These are phyloP conservation scores for Paramecium biaurelia DNA, from an alignment of 73 alveolate species.

Conservation along the genomic window DNA sequence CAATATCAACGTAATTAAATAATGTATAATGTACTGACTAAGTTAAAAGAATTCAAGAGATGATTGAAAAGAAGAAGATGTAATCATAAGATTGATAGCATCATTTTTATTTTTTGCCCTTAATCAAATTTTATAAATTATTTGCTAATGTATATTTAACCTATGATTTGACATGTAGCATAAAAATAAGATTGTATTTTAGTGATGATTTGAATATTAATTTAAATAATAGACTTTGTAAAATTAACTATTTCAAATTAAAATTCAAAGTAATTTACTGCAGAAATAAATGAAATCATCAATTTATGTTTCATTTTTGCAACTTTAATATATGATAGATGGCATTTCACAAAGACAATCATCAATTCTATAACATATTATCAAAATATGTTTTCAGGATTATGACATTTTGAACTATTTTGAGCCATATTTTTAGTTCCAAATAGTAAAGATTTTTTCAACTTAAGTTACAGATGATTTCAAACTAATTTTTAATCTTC, in stretches of 20 bases:
- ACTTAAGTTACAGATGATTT: neutral
- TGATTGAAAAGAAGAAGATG: neutral
- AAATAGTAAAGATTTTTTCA: neutral
- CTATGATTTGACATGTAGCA: too few relatives aligned
- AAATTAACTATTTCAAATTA: neutral
- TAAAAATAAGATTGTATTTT: too few relatives aligned
- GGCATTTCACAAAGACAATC: neutral
- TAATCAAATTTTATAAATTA: neutral
- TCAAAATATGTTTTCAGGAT: neutral
- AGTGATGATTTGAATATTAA: too few relatives aligned
- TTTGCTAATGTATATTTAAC: too few relatives aligned
- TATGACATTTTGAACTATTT: neutral
- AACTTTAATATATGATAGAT: neutral
- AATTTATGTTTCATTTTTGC: neutral
- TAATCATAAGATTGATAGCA: neutral
- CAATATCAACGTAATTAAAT: neutral
- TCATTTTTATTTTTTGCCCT: neutral
- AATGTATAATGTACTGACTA: neutral
- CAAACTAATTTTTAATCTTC: too few relatives aligned
- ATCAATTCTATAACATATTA: neutral
- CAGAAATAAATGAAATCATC: neutral
- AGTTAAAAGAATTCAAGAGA: slow-evolving; percentile 4
- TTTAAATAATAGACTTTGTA: too few relatives aligned
- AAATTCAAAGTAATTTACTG: neutral
- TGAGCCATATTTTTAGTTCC: neutral